These are phyloP conservation scores for Sisymbrium altissimum DNA, from an alignment of 345 rosid species.

Conservation along the genomic window DNA sequence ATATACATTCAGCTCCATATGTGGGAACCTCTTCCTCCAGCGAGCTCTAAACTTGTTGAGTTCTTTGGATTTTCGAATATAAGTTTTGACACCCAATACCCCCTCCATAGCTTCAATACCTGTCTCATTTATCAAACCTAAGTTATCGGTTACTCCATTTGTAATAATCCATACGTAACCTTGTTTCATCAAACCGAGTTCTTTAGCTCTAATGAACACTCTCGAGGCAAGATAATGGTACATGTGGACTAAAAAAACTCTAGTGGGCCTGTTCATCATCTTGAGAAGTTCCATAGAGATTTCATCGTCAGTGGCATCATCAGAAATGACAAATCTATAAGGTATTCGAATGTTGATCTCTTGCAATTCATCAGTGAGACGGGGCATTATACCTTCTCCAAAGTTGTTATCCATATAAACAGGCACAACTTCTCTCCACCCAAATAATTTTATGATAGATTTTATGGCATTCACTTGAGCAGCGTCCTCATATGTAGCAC, in stretches of 20 bases:
- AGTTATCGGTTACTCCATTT: slow-evolving; percentile 28
- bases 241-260: slow-evolving; percentile 56
- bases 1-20: slow-evolving; percentile 22
- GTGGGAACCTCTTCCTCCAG: slow-evolving; percentile 36
- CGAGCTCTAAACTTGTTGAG: slow-evolving; percentile 24
- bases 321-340: slow-evolving; percentile 42
- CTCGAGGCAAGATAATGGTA: slow-evolving; percentile 30
- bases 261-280: slow-evolving; percentile 43
- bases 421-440: slow-evolving; percentile 52
- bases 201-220: slow-evolving; percentile 39
- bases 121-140: background rate
- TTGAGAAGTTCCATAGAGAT: slow-evolving; percentile 44
- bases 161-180: slow-evolving; percentile 52
- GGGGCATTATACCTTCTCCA: slow-evolving; percentile 50
- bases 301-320: slow-evolving; percentile 39
- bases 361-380: slow-evolving; percentile 42
- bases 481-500: slow-evolving; percentile 38
- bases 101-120: slow-evolving; percentile 40
- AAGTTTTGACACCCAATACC: slow-evolving; percentile 36
- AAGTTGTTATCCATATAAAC: slow-evolving; percentile 43
- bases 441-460: slow-evolving; percentile 38
- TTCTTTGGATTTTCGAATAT: slow-evolving; percentile 25
- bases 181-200: slow-evolving; percentile 45
- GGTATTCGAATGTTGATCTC: slow-evolving; percentile 40
- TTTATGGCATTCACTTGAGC: slow-evolving; percentile 44